Percentiles rank a stretch among this genome's conserved stretches.
phyloP scores from a whole-genome alignment of 169 alveolate species.

The Cryptosporidium parvum region DNA sequence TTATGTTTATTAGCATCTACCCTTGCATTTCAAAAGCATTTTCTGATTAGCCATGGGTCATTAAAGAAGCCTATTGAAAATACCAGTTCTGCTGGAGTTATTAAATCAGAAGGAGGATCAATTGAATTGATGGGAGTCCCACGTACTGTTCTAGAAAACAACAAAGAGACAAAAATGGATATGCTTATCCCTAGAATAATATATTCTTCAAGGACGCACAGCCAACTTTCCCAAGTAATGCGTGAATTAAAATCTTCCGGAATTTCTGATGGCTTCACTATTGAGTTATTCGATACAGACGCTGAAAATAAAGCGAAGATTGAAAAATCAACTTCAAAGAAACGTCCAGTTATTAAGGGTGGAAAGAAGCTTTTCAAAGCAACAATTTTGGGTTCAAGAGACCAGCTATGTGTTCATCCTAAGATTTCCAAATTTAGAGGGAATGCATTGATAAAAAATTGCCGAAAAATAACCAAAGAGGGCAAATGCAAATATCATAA shows the following conservation, averaged over 20 bases:
- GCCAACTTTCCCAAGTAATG: slow-evolving; percentile 90
- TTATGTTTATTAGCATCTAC: slow-evolving; percentile 91
- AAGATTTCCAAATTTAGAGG: slow-evolving; percentile 83
- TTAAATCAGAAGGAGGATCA: slow-evolving; percentile 81
- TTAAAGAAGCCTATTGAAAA: slow-evolving; percentile 20
- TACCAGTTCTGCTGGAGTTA: slow-evolving; percentile 68
- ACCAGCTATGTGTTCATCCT: slow-evolving; percentile 90
- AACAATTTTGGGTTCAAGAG: slow-evolving; percentile 90
- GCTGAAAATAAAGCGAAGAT: slow-evolving; percentile 23
- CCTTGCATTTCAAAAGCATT: slow-evolving; percentile 83
- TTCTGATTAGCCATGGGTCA: slow-evolving; percentile 43
- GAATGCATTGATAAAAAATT: slow-evolving; percentile 81
- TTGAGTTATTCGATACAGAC: slow-evolving; percentile 40
- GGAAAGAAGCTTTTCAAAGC: slow-evolving; percentile 85
- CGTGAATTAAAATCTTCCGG: slow-evolving; percentile 86
- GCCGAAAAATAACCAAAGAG: slow-evolving; percentile 82
- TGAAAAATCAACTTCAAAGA: slow-evolving; percentile 75
- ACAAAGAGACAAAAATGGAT: slow-evolving; percentile 44
- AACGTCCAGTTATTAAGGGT: slow-evolving; percentile 80
- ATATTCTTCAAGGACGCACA: slow-evolving; percentile 94
- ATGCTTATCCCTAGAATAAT: slow-evolving; percentile 83
- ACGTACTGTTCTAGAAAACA: slow-evolving; percentile 63
- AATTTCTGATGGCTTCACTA: slow-evolving; percentile 39
- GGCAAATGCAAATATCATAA: slow-evolving; percentile 86
- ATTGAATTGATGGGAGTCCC: slow-evolving; percentile 74